Conservation (phyloP, 768 basidiomycete species). For the Trametes elegans region DNA sequence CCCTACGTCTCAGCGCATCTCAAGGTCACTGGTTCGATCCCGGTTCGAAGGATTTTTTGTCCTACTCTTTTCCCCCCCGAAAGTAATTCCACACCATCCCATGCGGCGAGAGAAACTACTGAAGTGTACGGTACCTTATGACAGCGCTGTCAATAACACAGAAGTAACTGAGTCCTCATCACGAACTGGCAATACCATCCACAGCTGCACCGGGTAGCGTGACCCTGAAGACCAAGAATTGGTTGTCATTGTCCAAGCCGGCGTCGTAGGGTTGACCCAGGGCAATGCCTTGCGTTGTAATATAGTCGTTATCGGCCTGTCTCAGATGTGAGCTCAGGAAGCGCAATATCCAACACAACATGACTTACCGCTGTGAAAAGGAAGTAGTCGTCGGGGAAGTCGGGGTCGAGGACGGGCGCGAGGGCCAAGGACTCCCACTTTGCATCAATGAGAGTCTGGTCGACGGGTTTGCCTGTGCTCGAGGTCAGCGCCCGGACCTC, state of each 20-base stretch:
- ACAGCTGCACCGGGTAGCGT: constrained; percentile 42
- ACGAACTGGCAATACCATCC: no score
- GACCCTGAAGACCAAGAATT: constrained; percentile 60
- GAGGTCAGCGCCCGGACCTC: no score
- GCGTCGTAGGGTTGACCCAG: constrained; percentile 51
- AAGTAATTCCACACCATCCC: background rate
- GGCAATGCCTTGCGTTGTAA: constrained; percentile 52
- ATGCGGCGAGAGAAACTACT: no score
- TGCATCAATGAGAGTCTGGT: constrained; percentile 53
- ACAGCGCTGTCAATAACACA: background rate
- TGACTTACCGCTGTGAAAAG: constrained; percentile 56
- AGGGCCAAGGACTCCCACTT: constrained; percentile 71
- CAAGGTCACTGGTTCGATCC: constrained; percentile 25
- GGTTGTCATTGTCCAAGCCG: constrained; percentile 56
- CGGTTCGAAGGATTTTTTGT: constrained; percentile 16
- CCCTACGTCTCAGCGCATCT: constrained; percentile 1
- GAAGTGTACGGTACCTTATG: background rate
- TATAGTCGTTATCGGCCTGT: constrained; percentile 64
- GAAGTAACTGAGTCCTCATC: no score
- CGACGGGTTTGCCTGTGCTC: constrained; percentile 45
- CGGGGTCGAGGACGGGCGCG: constrained; percentile 48
- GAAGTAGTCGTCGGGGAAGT: constrained; percentile 64
- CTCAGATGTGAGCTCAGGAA: background rate
- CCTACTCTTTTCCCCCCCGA: no score
- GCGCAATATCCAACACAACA: background rate